Base-by-base conservation (phyloP, 2,329 filamentous ascomycete species). In the Tolypocladium nubicola region DNA sequence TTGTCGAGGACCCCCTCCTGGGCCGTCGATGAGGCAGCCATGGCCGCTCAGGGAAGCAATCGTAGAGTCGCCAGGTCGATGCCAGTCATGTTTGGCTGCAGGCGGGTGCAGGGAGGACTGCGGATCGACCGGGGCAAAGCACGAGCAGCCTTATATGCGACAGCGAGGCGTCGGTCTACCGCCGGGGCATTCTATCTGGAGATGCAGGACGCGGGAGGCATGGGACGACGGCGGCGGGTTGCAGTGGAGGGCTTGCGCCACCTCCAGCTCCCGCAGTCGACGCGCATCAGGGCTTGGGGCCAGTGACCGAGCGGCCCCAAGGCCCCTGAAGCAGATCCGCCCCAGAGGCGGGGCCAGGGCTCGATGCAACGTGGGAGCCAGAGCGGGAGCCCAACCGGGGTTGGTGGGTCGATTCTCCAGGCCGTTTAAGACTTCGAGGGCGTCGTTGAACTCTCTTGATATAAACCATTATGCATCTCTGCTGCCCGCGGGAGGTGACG, bases 1-100 rank as follows among this genome's bases (percentile, higher is more conserved):
- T 74, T 71, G 45, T 73, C 61, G 43, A 73, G 65, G 41, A 62
- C 58, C 54, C 58, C 43, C 13, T 58, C 49, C 38, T 55, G 54
- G n/a, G 33, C 23, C 16, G 35, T 9, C n/a, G 53, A 45, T 21
- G n/a, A 37, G 35, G 58, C 52, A 3, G 61, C 66, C 58, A 78
- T 62, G 58, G 37, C 52, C 30, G n/a, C 47, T 50, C 47, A 50
- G 2, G 47, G 16, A 50, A 33, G 47, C 30, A 50, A 3, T n/a
- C 19, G 47, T 50, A 9, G 30, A 10, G n/a, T 19, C 9, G 10
- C 47, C 47, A 35, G 19, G 5, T 50, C 47, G 19, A 35, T n/a
- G 26, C 16, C 47, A 50, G 30, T 35, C 47, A 50, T 50, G 30
- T 30, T 21, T 14, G 47, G 9, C 47, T 33, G 47, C 47, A 7